phyloP scores from a whole-genome alignment of 2,329 filamentous ascomycete genomes.

The Mycocentrospora acerina region DNA sequence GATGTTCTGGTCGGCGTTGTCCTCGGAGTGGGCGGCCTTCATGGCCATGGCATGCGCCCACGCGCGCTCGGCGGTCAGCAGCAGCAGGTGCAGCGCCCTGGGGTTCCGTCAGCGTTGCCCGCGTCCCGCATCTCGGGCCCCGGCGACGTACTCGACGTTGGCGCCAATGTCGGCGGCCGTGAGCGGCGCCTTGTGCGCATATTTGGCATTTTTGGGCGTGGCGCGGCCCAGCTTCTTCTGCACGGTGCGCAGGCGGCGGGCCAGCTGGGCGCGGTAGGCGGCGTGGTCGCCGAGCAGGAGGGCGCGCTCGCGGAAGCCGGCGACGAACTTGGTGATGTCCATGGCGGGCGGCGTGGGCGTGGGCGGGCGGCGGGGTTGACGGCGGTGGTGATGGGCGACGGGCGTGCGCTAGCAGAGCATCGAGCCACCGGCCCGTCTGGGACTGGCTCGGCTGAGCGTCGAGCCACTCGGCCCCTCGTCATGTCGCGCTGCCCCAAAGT shows the following conservation, averaged over 20 bases:
- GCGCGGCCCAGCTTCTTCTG: conserved; percentile 83
- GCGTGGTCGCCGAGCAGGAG: conserved; percentile 87
- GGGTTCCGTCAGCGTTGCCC: not conserved
- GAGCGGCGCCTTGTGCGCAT: conserved; percentile 67
- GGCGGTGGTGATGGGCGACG: conserved; percentile 16
- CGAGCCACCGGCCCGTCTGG: no score
- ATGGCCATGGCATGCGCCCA: conserved; percentile 97
- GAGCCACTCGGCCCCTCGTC: not conserved
- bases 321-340: conserved; percentile 87
- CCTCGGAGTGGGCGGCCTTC: conserved; percentile 78
- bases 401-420: no score
- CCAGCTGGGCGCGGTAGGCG: conserved; percentile 77
- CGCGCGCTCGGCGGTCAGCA: conserved; percentile 84
- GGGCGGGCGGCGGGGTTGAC: conserved; percentile 2
- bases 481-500: not conserved
- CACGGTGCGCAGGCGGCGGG: conserved; percentile 77
- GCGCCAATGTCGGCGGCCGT: conserved; percentile 73
- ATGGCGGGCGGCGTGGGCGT: conserved; percentile 51
- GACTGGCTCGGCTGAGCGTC: no score
- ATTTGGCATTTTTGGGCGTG: conserved; percentile 86
- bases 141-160: conserved; percentile 76
- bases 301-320: conserved; percentile 76
- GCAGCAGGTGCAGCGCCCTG: conserved; percentile 57
- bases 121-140: no score
- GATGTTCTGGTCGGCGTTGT: conserved; percentile 71